Conservation (phyloP, 306 rosid genomes). For the Glycyrrhiza uralensis region DNA sequence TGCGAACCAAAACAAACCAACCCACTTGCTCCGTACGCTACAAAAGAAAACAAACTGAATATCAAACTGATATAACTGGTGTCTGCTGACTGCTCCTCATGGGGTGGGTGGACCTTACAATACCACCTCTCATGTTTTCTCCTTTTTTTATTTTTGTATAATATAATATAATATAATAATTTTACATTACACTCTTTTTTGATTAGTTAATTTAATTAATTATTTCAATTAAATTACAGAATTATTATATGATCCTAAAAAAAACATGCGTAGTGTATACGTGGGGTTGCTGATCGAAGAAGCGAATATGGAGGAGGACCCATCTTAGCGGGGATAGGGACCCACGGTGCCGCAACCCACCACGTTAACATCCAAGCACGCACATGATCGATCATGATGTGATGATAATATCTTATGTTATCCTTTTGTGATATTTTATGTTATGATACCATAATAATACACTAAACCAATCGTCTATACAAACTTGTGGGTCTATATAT, state of each 20-base stretch:
- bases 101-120: slow-evolving; percentile 42
- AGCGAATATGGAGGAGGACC: slow-evolving; percentile 11
- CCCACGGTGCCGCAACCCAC: slow-evolving; percentile 13
- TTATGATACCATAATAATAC: slow-evolving; percentile 20
- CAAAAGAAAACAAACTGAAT: slow-evolving; percentile 46
- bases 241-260: background rate
- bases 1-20: slow-evolving; percentile 16
- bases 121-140: slow-evolving; percentile 1
- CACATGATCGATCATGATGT: slow-evolving; percentile 34
- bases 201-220: background rate
- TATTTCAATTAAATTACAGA: background rate
- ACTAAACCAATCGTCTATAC: background rate
- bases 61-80: slow-evolving; percentile 42
- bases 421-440: slow-evolving; percentile 13
- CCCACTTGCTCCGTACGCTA: slow-evolving; percentile 47
- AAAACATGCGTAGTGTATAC: background rate
- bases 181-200: background rate
- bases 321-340: slow-evolving; percentile 5
- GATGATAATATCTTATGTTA: slow-evolving; percentile 35
- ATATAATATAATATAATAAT: too few relatives aligned
- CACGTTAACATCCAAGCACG: slow-evolving; percentile 21
- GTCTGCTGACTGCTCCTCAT: slow-evolving; percentile 31
- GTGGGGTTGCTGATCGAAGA: slow-evolving; percentile 5
- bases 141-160: background rate
- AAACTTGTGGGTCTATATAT: background rate